Evolutionary conservation across 192 early-diverging fungal genomes (phyloP), one percentile per base, ranked within the genome.

Genomic region (Linnemannia zychae): DNA sequence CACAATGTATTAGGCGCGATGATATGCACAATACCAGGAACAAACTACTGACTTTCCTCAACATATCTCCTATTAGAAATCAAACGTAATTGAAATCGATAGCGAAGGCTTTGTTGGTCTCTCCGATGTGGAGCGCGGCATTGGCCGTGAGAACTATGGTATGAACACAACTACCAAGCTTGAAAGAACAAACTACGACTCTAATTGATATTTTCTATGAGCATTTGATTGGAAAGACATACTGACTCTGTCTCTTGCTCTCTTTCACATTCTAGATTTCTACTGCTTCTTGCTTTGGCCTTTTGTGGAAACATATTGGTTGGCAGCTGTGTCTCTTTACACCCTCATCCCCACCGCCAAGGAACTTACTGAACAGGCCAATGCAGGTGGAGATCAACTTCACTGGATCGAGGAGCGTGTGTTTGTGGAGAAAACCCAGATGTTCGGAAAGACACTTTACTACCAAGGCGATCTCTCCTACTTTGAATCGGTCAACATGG

Each of bases 271-370:
- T 75, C 4, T 81, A 94, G 94, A 96, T 80, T 95, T 96, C 79
- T 93, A 92, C 68, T 95, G 95, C 74, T 97, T 96, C 82, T 81
- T 97, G 67, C 86, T 96, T 63, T 97, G 96, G 96, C 95, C 95
- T n/a, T 97, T 96, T 77, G 87, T 97, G 47, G 96, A 97, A 78
- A 94, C 95, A 63, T 97, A 97, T 80, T 97, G 96, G 96, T 85
- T 97, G 15, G 92, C 94, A 24, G 91, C 92, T 28, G 87, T 94
- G 46, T 88, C 89, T 2, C 49, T 79, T n/a, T 84, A 72, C 88
- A 91, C 79, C 71, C 76, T 87, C 49, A 75, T 84, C 44, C 73
- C 78, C 7, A 71, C 47, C 15, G 60, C 66, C 33, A 70, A 73
- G 24, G 65, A 67, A 38, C 4, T 69, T 0, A 69, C 49, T 17